Percentiles rank a stretch among this genome's conserved stretches.
phyloP scores from a whole-genome alignment of 495 filamentous ascomycete genomes.

The Filosporella fistucella region DNA sequence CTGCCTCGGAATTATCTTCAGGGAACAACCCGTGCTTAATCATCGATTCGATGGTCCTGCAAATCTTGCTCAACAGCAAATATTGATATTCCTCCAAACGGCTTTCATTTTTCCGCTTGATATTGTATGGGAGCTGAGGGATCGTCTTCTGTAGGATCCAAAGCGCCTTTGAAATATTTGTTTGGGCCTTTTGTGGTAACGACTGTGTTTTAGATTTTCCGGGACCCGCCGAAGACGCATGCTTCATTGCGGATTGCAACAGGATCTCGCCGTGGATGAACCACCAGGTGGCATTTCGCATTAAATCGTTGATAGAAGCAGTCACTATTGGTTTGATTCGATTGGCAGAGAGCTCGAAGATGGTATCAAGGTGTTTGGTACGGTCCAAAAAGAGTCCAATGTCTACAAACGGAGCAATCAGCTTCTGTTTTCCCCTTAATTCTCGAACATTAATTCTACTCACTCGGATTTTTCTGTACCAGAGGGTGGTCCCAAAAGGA shows the following conservation, averaged over 20 bases:
- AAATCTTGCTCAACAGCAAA: not conserved
- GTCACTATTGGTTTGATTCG: not conserved
- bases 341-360: not conserved
- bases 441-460: too few relatives aligned
- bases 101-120: not conserved
- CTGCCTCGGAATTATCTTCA: not conserved
- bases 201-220: not conserved
- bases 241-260: not conserved
- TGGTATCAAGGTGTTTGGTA: not conserved
- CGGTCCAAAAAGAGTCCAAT: not conserved
- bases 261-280: not conserved
- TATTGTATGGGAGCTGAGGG: not conserved
- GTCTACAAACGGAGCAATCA: too few relatives aligned
- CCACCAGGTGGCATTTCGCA: not conserved
- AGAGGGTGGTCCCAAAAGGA: too few relatives aligned
- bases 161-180: not conserved
- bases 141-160: not conserved
- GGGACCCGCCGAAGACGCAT: too few relatives aligned
- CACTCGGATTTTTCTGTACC: too few relatives aligned
- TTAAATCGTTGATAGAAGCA: not conserved
- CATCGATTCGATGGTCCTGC: not conserved
- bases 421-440: too few relatives aligned
- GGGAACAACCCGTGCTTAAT: not conserved
- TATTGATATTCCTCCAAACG: not conserved
- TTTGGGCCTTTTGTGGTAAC: not conserved